Evolutionary conservation across 768 basidiomycete species (phyloP), one percentile per base, ranked within the genome.

Genomic region (Arthromyces matolae): DNA sequence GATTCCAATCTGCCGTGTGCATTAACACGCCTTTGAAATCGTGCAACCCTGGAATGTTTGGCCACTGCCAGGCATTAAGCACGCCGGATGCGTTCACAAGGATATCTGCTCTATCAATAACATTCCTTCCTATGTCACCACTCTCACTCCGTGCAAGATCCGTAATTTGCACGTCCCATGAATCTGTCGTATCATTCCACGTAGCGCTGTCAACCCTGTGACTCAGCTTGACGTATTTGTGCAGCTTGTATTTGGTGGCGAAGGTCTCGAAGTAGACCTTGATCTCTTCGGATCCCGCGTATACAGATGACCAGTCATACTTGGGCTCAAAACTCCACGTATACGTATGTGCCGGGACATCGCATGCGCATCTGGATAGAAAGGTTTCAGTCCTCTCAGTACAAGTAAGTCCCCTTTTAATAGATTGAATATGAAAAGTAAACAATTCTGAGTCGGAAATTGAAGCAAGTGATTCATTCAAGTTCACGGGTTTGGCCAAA

Each of bases 41-140:
- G 1, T 61, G 28, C 12, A 71, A 54, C 2, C 71, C 71, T 5
- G 57, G 44, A 20, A 71, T 69, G 27, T 67, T 60, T 3, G 72
- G 70, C 69, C 68, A 69, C 42, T 58, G 60, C 71, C 71, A 72
- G 5, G 58, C 52, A 45, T 70, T 72, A 22, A 71, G 53, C 35
- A 66, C 54, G 14, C 71, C 71, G 8, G 51, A 42, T 3, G 61
- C 68, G 35, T 66, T 64, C 42, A 71, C 53, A 1, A 72, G 41
- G 36, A 72, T 55, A 47, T 72, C 62, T 44, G 62, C 64, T n/a
- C 48, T 50, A 31, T 67, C 63, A 2, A 53, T 41, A 14, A 61
- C 38, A 13, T 44, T 49, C 3, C 42, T 51, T 6, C 57, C 56
- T 5, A 56, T 56, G 9, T 39, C 4, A 19, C 7, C 16, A 8